A percentile compares a stretch with the other conserved stretches of the same genome.
Conservation (phyloP, 2,329 filamentous ascomycete genomes). For the Remersonia thermophila region DNA sequence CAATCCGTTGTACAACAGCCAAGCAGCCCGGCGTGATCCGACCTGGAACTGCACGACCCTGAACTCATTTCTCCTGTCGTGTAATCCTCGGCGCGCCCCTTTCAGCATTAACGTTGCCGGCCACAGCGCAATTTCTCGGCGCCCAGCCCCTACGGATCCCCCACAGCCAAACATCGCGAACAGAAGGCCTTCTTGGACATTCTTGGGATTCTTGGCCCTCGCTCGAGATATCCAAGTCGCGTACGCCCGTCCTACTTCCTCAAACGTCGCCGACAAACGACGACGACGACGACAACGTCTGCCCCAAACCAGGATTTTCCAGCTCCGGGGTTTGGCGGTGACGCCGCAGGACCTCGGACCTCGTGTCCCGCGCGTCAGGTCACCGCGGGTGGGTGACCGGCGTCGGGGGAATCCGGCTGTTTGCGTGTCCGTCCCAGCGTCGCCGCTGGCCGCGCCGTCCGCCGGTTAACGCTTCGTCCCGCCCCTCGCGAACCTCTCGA, state of each 20-base stretch:
- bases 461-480: no score
- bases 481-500: constrained; percentile 2
- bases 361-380: no score
- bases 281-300: neutral
- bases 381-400: no score
- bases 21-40: no score
- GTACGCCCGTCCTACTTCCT: neutral
- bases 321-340: neutral
- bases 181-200: constrained; percentile 1
- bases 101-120: constrained; percentile 1
- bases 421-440: no score
- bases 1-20: no score
- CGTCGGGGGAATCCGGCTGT: no score
- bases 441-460: no score
- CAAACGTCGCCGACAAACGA: no score
- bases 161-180: constrained; percentile 13
- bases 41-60: constrained; percentile 1
- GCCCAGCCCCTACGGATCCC: constrained; percentile 26
- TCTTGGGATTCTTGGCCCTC: constrained; percentile 3
- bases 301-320: neutral
- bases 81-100: constrained; percentile 3
- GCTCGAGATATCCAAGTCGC: neutral
- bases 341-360: neutral
- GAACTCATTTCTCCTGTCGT: constrained; percentile 1
- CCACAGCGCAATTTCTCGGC: constrained; percentile 26